Evolutionary conservation across 805 yeast genomes (phyloP), one percentile per base, ranked within the genome.

Genomic region (Kodamaea restingae): DNA sequence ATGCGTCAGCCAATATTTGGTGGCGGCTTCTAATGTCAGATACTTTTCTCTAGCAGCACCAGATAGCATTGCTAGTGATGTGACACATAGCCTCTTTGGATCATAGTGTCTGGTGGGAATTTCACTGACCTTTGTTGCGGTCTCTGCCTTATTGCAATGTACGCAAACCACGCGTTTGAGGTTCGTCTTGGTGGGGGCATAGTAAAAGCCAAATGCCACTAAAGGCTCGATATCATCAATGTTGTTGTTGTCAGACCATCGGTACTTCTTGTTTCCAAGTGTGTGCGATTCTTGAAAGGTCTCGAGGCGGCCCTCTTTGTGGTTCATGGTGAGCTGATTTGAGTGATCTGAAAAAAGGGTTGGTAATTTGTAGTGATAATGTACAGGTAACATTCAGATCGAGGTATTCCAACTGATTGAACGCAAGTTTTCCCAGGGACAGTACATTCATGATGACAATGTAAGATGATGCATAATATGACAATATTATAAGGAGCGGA

Each of bases 151-250:
- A 22, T 38, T 35, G 34, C 91, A 84, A 49, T 68, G 63, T 39
- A 70, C 72, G 56, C 91, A 84, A 11, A 78, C 68, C 7, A 75
- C 75, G 38, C 77, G 70, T 49, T 77, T 81, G 3, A 51, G 58
- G 32, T 67, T 60, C 22, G 62, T 58, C 38, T 67, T 62, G 9
- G 66, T 62, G 22, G 80, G 88, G 35, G 72, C 69, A 55, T 63
- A 83, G 58, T 64, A 76, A 61, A 83, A 77, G 1, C 91, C 90
- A 14, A 76, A 70, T 35, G 64, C 63, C 1, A 81, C 81, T 63
- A 81, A 58, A 0, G 49, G 54, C 5, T 61, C 54, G n/a, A 58
- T 50, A 6, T 41, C 33, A 25, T 47, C 47, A 4, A 30, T 30
- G 4, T 40, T 36, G 18, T 52, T 31, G 8, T 40, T 35, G 18